These are phyloP conservation scores for Coemansia reversa DNA, from an alignment of 192 early-diverging fungal species.

Conservation along the genomic window DNA sequence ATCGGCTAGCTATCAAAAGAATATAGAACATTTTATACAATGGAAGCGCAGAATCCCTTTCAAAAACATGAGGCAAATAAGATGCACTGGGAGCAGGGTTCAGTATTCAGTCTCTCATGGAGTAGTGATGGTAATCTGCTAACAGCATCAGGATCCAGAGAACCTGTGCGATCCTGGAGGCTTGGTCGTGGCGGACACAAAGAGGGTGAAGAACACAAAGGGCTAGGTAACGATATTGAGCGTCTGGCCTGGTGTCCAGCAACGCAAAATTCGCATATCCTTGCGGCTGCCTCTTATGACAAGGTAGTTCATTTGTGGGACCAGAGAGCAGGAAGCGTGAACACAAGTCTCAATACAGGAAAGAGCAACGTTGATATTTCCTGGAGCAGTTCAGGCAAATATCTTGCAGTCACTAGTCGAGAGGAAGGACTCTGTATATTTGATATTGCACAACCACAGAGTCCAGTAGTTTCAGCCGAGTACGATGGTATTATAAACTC, in stretches of 20 bases:
- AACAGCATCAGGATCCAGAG: slow-evolving; percentile 38
- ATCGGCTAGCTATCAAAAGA: neutral
- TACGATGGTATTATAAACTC: slow-evolving; percentile 19
- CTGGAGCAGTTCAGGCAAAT: slow-evolving; percentile 42
- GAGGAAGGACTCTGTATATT: slow-evolving; percentile 44
- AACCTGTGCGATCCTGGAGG: slow-evolving; percentile 37
- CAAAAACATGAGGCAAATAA: slow-evolving; percentile 31
- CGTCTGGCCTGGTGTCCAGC: slow-evolving; percentile 39
- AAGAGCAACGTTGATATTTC: slow-evolving; percentile 27
- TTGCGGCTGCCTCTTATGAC: slow-evolving; percentile 43
- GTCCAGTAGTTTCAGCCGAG: slow-evolving; percentile 21
- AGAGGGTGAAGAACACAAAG: slow-evolving; percentile 46
- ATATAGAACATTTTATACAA: neutral
- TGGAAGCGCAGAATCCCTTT: slow-evolving; percentile 12
- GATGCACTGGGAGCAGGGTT: slow-evolving; percentile 47
- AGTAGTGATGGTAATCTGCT: slow-evolving; percentile 49
- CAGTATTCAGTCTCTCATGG: slow-evolving; percentile 45
- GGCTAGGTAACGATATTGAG: slow-evolving; percentile 30
- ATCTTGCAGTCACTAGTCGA: slow-evolving; percentile 22
- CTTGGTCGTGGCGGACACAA: slow-evolving; percentile 49
- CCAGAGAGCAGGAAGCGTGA: slow-evolving; percentile 9
- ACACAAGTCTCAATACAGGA: slow-evolving; percentile 13
- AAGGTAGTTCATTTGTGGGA: slow-evolving; percentile 43
- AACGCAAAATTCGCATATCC: slow-evolving; percentile 5
- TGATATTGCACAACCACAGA: slow-evolving; percentile 21